Evolutionary conservation across 768 basidiomycete species (phyloP).

Genomic region (Sutorius australiensis): DNA sequence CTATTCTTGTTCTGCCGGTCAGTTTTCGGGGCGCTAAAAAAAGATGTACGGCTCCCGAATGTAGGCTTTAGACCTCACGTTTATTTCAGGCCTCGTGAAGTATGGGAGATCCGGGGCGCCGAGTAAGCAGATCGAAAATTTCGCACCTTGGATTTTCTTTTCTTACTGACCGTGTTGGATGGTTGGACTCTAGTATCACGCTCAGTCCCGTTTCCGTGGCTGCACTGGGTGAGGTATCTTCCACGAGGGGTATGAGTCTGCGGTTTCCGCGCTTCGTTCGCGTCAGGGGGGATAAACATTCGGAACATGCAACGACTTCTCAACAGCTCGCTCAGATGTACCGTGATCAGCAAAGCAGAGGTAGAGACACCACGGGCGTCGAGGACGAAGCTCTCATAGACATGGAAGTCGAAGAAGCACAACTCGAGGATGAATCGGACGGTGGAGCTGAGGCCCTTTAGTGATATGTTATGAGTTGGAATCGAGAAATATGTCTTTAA

Average conservation of each 20-base stretch:
- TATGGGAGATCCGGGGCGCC: constrained; percentile 87
- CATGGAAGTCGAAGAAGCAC: constrained; percentile 36
- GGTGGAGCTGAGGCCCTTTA: neutral
- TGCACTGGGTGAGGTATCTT: constrained; percentile 58
- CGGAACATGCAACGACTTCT: constrained; percentile 70
- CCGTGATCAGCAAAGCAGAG: constrained; percentile 51
- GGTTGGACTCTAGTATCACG: constrained; percentile 52
- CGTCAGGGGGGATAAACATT: constrained; percentile 66
- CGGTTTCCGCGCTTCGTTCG: constrained; percentile 87
- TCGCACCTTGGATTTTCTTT: neutral
- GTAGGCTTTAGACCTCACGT: constrained; percentile 61
- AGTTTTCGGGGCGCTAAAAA: neutral
- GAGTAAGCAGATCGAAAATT: constrained; percentile 41
- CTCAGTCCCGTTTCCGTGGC: constrained; percentile 83
- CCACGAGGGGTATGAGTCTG: constrained; percentile 65
- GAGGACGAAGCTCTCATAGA: constrained; percentile 65
- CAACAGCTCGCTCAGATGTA: constrained; percentile 70
- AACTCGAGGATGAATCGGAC: constrained; percentile 31
- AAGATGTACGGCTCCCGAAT: neutral
- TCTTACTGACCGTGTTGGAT: constrained; percentile 7
- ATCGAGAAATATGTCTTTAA: neutral
- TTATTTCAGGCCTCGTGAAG: constrained; percentile 68
- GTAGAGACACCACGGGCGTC: constrained; percentile 32
- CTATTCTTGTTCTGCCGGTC: neutral
- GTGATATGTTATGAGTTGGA: neutral